These are phyloP conservation scores for Dryas drummondii DNA, from an alignment of 306 rosid genomes.

Conservation along the genomic window DNA sequence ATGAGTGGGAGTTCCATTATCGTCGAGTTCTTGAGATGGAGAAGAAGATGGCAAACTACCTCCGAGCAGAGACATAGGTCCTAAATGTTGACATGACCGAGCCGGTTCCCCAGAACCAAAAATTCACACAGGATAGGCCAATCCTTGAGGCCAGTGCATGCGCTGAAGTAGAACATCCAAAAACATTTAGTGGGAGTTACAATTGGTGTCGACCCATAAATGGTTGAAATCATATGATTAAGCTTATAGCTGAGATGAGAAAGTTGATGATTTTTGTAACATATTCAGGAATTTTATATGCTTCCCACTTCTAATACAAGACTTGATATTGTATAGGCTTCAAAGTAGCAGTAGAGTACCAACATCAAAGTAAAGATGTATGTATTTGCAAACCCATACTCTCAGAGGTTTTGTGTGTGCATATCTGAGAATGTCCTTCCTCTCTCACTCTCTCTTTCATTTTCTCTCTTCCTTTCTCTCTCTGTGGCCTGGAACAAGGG, in stretches of 20 bases:
- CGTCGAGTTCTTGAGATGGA: slow-evolving; percentile 55
- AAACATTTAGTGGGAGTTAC: slow-evolving; percentile 31
- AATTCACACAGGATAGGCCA: slow-evolving; percentile 26
- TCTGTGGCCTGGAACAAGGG: no score
- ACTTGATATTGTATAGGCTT: slow-evolving; percentile 24
- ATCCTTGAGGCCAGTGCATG: slow-evolving; percentile 9
- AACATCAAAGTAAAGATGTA: neutral
- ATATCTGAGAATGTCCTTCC: no score
- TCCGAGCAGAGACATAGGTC: slow-evolving; percentile 40
- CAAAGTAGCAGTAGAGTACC: neutral
- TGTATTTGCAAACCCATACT: no score
- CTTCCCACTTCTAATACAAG: slow-evolving; percentile 15
- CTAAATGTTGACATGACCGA: slow-evolving; percentile 25
- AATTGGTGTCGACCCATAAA: slow-evolving; percentile 8
- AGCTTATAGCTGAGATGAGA: slow-evolving; percentile 9
- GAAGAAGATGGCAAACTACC: slow-evolving; percentile 48
- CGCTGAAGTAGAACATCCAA: slow-evolving; percentile 29
- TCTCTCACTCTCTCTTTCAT: no score
- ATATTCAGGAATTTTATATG: slow-evolving; percentile 7
- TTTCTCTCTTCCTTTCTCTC: no score
- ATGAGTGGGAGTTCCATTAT: slow-evolving; percentile 90
- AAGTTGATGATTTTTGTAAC: slow-evolving; percentile 11
- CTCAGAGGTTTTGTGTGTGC: no score
- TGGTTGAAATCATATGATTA: slow-evolving; percentile 5
- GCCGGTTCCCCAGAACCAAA: slow-evolving; percentile 31